Evolutionary conservation across 305 asterid genomes (phyloP).

Genomic region (Withania somnifera): DNA sequence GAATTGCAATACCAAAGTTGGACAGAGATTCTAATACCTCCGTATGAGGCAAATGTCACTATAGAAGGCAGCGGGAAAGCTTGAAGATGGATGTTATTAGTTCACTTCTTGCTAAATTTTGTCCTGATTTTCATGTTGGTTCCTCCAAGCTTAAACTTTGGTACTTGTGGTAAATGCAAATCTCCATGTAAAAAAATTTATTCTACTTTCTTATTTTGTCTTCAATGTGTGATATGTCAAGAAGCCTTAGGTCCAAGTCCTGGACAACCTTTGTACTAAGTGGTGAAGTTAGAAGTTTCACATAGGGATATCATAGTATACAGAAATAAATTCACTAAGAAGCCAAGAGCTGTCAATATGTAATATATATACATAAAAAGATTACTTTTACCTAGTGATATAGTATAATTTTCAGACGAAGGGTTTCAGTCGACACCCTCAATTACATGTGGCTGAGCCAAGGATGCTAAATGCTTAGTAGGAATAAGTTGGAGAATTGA

Average conservation of each 20-base stretch:
- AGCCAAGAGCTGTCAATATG: too few relatives aligned
- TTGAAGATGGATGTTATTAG: background rate
- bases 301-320: too few relatives aligned
- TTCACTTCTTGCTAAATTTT: background rate
- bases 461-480: background rate
- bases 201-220: background rate
- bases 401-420: too few relatives aligned
- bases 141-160: background rate
- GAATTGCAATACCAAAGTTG: background rate
- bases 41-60: background rate
- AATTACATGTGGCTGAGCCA: too few relatives aligned
- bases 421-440: too few relatives aligned
- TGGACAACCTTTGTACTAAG: background rate
- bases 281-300: too few relatives aligned
- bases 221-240: background rate
- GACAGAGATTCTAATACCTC: background rate
- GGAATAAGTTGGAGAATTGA: background rate
- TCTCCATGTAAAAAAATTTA: background rate
- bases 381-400: too few relatives aligned
- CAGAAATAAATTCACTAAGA: too few relatives aligned
- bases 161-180: background rate
- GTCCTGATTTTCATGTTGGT: background rate
- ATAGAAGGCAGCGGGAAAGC: background rate
- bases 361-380: too few relatives aligned
- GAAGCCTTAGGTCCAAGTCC: background rate